Evolutionary conservation across 768 basidiomycete species (phyloP).

Genomic region (Flagelloscypha sp.): DNA sequence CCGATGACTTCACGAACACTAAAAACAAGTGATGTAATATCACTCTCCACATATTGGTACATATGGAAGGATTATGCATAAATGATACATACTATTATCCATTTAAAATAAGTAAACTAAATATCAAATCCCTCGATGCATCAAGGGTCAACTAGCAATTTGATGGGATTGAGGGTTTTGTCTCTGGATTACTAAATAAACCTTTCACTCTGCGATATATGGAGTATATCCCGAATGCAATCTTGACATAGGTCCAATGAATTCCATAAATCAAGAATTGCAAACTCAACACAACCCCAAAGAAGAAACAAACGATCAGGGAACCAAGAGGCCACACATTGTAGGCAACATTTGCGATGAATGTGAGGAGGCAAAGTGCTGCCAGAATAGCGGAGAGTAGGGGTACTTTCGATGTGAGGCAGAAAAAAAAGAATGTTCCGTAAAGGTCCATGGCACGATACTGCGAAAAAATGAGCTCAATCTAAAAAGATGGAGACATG

Average conservation of each 20-base stretch:
- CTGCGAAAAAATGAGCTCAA: slow-evolving; percentile 19
- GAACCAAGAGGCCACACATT: slow-evolving; percentile 57
- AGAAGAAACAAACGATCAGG: slow-evolving; percentile 44
- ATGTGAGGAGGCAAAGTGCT: slow-evolving; percentile 47
- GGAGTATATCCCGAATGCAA: neutral
- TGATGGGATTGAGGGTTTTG: too few relatives aligned
- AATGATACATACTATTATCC: too few relatives aligned
- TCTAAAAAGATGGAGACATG: neutral
- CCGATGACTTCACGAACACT: too few relatives aligned
- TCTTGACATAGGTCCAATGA: neutral
- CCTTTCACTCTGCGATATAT: too few relatives aligned
- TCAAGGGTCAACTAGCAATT: too few relatives aligned
- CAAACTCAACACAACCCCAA: slow-evolving; percentile 51
- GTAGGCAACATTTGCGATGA: slow-evolving; percentile 55
- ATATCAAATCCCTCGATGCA: too few relatives aligned
- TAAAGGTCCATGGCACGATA: slow-evolving; percentile 47
- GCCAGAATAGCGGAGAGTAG: slow-evolving; percentile 52
- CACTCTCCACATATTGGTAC: too few relatives aligned
- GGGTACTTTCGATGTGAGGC: slow-evolving; percentile 57
- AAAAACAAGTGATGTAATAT: too few relatives aligned
- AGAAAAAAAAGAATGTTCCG: slow-evolving; percentile 58
- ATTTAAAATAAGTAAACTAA: too few relatives aligned
- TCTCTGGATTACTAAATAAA: too few relatives aligned
- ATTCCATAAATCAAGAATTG: slow-evolving; percentile 58
- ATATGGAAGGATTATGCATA: too few relatives aligned